Percentiles rank a stretch among this genome's conserved stretches.
These are phyloP conservation scores for Penicillium macrosclerotiorum DNA, from an alignment of 495 filamentous ascomycete genomes.

Conservation along the genomic window DNA sequence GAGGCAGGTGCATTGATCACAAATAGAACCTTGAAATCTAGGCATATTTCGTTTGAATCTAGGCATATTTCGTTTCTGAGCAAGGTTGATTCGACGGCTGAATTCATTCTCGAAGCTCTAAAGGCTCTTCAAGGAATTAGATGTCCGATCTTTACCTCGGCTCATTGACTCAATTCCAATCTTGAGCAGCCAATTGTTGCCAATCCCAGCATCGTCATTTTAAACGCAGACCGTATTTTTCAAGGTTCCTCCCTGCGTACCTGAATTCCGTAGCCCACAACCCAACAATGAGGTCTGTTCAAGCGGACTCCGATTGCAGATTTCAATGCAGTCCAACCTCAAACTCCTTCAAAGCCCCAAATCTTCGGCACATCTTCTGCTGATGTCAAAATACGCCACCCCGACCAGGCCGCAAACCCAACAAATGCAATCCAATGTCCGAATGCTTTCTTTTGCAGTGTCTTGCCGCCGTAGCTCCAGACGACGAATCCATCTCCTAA, in stretches of 20 bases:
- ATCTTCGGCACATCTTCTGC: background rate
- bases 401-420: background rate
- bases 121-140: background rate
- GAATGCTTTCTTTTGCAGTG: background rate
- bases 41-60: conserved; percentile 5
- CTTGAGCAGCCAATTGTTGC: no score
- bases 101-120: conserved; percentile 1
- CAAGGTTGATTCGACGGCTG: background rate
- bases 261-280: no score
- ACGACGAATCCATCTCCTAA: background rate
- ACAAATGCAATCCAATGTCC: background rate
- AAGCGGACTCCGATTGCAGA: no score
- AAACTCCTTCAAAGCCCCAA: background rate
- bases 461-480: background rate
- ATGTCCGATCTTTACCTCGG: no score
- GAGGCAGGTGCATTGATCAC: conserved; percentile 5
- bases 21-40: background rate
- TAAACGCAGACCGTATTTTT: no score
- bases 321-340: no score
- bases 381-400: background rate
- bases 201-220: no score
- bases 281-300: no score
- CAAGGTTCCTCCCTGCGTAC: no score
- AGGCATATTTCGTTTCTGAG: conserved; percentile 7
- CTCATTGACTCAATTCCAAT: no score